These are phyloP conservation scores for Magnaporthiopsis rhizophila DNA, from an alignment of 2,329 filamentous ascomycete species.

Conservation along the genomic window DNA sequence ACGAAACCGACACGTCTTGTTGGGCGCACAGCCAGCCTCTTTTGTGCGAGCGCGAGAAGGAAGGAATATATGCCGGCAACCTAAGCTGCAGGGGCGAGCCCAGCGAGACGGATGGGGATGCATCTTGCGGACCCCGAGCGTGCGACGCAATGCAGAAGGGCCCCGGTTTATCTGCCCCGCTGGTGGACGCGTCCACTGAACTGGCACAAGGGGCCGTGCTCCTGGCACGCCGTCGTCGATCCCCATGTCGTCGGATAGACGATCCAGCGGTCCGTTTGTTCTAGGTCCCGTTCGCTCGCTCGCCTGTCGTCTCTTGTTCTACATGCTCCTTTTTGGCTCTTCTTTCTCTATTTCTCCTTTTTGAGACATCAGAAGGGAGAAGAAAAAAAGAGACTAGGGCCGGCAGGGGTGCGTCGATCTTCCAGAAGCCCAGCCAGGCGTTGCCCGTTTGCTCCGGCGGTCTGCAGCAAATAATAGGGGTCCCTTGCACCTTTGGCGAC, in stretches of 20 bases:
- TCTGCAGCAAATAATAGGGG: not conserved
- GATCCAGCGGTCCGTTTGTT: too few relatives aligned
- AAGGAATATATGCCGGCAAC: not conserved
- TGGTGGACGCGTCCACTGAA: too few relatives aligned
- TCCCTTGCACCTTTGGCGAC: not conserved
- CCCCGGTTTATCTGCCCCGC: too few relatives aligned
- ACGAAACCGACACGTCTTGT: too few relatives aligned
- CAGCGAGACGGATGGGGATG: not conserved
- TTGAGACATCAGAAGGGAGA: too few relatives aligned
- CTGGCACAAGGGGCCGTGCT: too few relatives aligned
- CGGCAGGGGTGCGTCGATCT: not conserved
- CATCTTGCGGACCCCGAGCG: not conserved
- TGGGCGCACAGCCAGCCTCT: not conserved
- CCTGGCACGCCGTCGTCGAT: not conserved
- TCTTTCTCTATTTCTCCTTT: too few relatives aligned
- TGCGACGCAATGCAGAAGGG: not conserved
- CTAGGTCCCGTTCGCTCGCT: too few relatives aligned
- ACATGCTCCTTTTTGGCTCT: too few relatives aligned
- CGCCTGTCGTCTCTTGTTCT: not conserved
- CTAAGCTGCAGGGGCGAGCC: not conserved
- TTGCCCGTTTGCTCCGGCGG: not conserved
- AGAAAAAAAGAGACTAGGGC: too few relatives aligned
- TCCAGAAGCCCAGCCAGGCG: not conserved
- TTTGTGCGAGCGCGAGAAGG: too few relatives aligned
- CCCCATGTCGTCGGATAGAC: not conserved